phyloP scores from a whole-genome alignment of 805 yeast genomes.

The Kuraishia ogatae region DNA sequence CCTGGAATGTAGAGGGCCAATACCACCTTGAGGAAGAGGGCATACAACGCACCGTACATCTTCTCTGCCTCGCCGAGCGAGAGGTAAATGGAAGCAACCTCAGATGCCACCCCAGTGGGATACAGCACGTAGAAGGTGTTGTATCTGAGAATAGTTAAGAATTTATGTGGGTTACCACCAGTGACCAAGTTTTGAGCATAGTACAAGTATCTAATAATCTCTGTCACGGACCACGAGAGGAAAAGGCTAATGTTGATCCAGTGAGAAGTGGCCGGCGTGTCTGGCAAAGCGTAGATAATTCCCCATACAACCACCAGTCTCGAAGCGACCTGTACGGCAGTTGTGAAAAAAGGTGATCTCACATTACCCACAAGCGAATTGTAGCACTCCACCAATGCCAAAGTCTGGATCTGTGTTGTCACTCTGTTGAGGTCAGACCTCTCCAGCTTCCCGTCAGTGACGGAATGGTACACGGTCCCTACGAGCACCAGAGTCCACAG shows the following conservation, averaged over 20 bases:
- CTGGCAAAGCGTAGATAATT: conserved; percentile 66
- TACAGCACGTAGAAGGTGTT: conserved; percentile 75
- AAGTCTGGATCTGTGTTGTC: conserved; percentile 62
- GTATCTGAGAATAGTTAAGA: conserved; percentile 70
- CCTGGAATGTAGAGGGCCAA: conserved; percentile 79
- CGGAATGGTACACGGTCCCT: not conserved
- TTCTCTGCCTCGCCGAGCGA: conserved; percentile 64
- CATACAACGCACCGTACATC: conserved; percentile 40
- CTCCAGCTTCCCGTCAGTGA: not conserved
- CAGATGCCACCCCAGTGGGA: conserved; percentile 90
- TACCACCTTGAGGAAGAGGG: conserved; percentile 43
- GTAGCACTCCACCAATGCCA: conserved; percentile 73
- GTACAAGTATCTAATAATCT: conserved; percentile 79
- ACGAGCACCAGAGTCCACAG: conserved; percentile 44
- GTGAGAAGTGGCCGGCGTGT: conserved; percentile 50
- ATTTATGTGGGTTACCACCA: conserved; percentile 42
- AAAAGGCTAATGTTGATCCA: conserved; percentile 61
- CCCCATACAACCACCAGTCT: conserved; percentile 80
- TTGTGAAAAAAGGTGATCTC: conserved; percentile 76
- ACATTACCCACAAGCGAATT: conserved; percentile 78
- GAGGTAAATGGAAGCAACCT: conserved; percentile 57
- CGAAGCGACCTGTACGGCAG: conserved; percentile 81
- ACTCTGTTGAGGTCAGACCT: conserved; percentile 24
- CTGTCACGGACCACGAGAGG: conserved; percentile 92
- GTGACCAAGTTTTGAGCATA: conserved; percentile 62